Percentiles rank a stretch among this genome's conserved stretches.
Evolutionary conservation across 2,329 filamentous ascomycete species (phyloP).

Genomic region (Apiospora kogelbergensis): DNA sequence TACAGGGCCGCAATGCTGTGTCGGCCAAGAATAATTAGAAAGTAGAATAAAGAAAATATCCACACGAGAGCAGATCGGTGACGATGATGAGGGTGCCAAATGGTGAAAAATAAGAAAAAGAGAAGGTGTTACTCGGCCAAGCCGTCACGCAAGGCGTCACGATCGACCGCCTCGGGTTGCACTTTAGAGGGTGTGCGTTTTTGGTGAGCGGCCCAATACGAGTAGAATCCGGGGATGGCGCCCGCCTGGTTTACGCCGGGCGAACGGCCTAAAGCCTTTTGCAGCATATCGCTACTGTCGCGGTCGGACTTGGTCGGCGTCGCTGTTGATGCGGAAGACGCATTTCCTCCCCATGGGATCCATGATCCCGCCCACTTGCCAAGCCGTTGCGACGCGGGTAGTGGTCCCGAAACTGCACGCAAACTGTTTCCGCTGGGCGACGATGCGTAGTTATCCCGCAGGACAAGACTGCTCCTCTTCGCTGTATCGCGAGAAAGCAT

Average conservation of each 20-base stretch:
- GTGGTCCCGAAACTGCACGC: slow-evolving; percentile 25
- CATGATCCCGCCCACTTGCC: slow-evolving; percentile 46
- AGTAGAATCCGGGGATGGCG: slow-evolving; percentile 69
- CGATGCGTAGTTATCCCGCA: slow-evolving; percentile 50
- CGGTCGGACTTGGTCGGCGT: slow-evolving; percentile 33
- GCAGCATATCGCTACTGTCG: slow-evolving; percentile 28
- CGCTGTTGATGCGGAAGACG: slow-evolving; percentile 21
- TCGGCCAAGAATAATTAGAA: not conserved
- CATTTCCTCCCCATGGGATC: slow-evolving; percentile 33
- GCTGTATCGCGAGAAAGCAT: slow-evolving; percentile 49
- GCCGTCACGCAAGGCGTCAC: slow-evolving; percentile 59
- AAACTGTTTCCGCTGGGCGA: slow-evolving; percentile 32
- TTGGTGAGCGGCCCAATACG: slow-evolving; percentile 52
- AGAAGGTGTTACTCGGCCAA: slow-evolving; percentile 40
- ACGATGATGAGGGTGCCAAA: not conserved
- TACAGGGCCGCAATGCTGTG: not conserved
- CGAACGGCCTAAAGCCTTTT: slow-evolving; percentile 43
- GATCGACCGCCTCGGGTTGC: slow-evolving; percentile 57
- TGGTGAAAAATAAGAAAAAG: too few relatives aligned
- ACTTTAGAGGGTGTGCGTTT: slow-evolving; percentile 56
- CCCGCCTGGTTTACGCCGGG: slow-evolving; percentile 80
- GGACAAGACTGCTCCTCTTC: slow-evolving; percentile 53
- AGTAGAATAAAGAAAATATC: not conserved
- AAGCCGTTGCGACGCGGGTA: slow-evolving; percentile 29
- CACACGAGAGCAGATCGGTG: not conserved